These are phyloP conservation scores for Ceraceosorus guamensis DNA, from an alignment of 1,284 basidiomycete species.

Conservation along the genomic window DNA sequence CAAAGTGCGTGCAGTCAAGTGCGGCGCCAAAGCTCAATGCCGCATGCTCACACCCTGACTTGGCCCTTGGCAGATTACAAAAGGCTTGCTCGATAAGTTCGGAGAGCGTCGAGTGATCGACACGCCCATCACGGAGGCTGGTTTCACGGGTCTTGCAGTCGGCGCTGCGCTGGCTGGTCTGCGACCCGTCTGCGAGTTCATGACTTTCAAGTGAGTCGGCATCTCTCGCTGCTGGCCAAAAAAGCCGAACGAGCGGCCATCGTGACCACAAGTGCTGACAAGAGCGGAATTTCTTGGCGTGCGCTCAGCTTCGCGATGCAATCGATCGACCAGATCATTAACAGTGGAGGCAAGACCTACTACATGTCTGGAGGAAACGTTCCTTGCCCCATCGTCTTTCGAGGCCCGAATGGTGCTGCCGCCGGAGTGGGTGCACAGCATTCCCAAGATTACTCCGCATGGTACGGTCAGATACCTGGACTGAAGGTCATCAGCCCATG, in stretches of 20 bases:
- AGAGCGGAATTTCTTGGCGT: neutral
- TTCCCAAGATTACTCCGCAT: slow-evolving; percentile 54
- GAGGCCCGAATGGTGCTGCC: slow-evolving; percentile 97
- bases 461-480: slow-evolving; percentile 95
- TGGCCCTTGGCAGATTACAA: slow-evolving; percentile 29
- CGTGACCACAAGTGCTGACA: neutral
- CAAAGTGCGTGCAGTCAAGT: slow-evolving; percentile 65
- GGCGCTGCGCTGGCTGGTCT: slow-evolving; percentile 91
- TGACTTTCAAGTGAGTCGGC: slow-evolving; percentile 62
- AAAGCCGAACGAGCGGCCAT: neutral
- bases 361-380: slow-evolving; percentile 99
- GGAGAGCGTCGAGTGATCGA: slow-evolving; percentile 98
- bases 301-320: slow-evolving; percentile 47
- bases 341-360: slow-evolving; percentile 99
- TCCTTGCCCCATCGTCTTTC: slow-evolving; percentile 96
- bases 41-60: slow-evolving; percentile 1
- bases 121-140: slow-evolving; percentile 84
- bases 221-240: no score
- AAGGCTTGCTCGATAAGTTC: slow-evolving; percentile 97
- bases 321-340: slow-evolving; percentile 99
- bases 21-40: neutral
- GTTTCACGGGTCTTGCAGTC: slow-evolving; percentile 92
- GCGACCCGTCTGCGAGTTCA: slow-evolving; percentile 98
- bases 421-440: slow-evolving; percentile 81
- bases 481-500: slow-evolving; percentile 96